phyloP scores from a whole-genome alignment of 768 basidiomycete species.

The Phlebiopsis flavidoalba region DNA sequence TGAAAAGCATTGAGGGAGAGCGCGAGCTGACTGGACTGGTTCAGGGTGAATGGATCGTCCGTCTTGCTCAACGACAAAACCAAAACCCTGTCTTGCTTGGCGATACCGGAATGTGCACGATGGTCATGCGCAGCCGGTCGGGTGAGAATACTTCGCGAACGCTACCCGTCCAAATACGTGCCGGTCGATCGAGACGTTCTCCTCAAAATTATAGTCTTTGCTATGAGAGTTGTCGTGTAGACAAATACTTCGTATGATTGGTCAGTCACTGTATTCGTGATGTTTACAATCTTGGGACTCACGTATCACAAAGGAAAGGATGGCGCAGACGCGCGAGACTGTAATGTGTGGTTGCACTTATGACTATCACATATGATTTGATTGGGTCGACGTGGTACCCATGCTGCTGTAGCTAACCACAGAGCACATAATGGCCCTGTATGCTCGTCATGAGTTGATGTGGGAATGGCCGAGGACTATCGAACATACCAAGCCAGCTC shows the following conservation, averaged over 20 bases:
- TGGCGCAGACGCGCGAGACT: background rate
- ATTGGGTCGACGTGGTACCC: background rate
- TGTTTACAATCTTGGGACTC: background rate
- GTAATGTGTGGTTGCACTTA: background rate
- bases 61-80: conserved; percentile 1
- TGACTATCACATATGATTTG: background rate
- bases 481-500: background rate
- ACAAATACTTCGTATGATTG: background rate
- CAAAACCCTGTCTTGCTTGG: background rate
- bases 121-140: background rate
- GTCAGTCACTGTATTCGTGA: background rate
- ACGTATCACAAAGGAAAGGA: background rate
- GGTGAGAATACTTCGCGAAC: conserved; percentile 1
- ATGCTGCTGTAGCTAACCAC: background rate
- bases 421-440: background rate
- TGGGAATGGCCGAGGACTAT: background rate
- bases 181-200: background rate
- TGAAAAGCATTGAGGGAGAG: background rate
- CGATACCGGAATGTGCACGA: background rate
- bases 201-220: background rate
- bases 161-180: background rate
- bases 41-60: background rate
- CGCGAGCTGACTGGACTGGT: background rate
- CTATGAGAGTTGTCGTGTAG: background rate
- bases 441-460: background rate